Percentiles rank a stretch among this genome's conserved stretches.
phyloP scores from a whole-genome alignment of 495 filamentous ascomycete genomes.

The Letharia lupina region DNA sequence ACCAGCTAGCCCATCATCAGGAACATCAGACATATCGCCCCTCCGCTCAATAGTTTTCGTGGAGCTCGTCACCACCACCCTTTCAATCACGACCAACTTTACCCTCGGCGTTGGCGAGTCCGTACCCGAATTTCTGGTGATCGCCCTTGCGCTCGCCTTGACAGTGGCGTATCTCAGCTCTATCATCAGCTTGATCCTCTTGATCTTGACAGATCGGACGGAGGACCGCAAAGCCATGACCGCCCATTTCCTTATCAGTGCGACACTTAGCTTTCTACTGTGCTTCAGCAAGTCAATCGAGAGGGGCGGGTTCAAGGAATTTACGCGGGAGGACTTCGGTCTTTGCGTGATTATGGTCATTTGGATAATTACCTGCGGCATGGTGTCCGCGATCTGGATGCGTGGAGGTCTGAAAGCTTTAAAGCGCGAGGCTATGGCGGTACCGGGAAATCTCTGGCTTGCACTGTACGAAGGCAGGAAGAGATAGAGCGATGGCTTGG shows the following conservation, averaged over 20 bases:
- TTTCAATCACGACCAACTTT: neutral
- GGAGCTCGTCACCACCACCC: neutral
- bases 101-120: neutral
- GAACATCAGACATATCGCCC: neutral
- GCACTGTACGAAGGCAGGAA: neutral
- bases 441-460: neutral
- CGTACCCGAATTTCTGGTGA: too few species aligned
- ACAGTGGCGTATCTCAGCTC: too few species aligned
- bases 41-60: neutral
- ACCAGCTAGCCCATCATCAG: neutral
- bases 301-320: too few species aligned
- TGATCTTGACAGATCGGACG: too few species aligned
- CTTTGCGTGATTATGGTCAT: neutral
- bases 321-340: too few species aligned
- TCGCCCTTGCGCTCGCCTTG: too few species aligned
- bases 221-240: too few species aligned
- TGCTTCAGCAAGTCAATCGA: too few species aligned
- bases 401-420: neutral
- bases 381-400: neutral
- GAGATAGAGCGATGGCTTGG: neutral
- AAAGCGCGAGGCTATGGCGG: neutral
- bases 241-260: too few species aligned
- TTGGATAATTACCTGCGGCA: neutral
- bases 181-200: too few species aligned
- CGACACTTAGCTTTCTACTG: too few species aligned